Evolutionary conservation across 768 basidiomycete genomes (phyloP), one percentile per base, ranked within the genome.

Genomic region (Holtermannia corniformis): DNA sequence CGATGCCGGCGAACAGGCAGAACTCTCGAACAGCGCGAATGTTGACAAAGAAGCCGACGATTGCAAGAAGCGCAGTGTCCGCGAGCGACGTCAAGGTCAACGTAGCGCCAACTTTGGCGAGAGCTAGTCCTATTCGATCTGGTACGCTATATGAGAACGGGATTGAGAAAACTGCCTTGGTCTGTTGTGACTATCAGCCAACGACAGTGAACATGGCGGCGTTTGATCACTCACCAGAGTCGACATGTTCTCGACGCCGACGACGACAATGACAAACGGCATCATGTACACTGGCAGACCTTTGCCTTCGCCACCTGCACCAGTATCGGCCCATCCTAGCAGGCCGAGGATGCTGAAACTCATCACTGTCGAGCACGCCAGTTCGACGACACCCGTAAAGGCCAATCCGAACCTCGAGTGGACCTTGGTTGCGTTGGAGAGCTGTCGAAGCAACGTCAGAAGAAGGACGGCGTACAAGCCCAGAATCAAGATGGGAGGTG

Each of bases 211-310:
- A 14, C 44, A 14, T 19, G 5, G 10, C 12, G 22, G 13, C 19
- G 12, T 1, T 23, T 20, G 12, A 23, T 22, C 3, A 54, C 82
- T 57, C 70, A 90, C 90, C 68, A 99, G 76, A 63, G 84, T 86
- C 68, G 90, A 87, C 92, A 97, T 96, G 63, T 96, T 97, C 75
- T 97, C 93, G 2, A 89, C 86, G 2, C 93, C 93, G 13, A 93
- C 86, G 59, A 97, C 92, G 5, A 91, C 81, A 47, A 99, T 90
- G 32, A 95, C 85, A 53, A 96, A 86, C 1, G 92, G 92, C 48
- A 99, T 76, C 41, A 93, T 74, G 67, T 86, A 72, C 21, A 55
- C 60, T n/a, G 64, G 62, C 24, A 65, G 49, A 44, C 63, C 61
- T 62, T 64, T 65, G 3, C 65, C 65, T 41, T 68, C 63, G 10